Conservation (phyloP, 768 basidiomycete genomes). For the Pleurotus giganteus region DNA sequence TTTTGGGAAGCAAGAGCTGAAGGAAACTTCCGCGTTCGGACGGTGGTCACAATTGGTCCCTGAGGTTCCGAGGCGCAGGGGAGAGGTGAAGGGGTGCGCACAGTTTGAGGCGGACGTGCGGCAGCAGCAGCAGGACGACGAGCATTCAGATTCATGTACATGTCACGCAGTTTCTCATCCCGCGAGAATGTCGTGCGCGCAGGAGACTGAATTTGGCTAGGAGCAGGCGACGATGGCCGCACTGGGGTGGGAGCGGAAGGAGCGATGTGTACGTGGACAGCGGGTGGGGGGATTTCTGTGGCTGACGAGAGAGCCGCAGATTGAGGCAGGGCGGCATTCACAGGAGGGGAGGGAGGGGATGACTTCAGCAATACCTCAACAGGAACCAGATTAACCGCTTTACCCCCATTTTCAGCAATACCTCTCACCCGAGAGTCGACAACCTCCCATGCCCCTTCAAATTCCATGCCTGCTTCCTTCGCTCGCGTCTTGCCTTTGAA, state of each 20-base stretch:
- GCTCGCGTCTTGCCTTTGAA: constrained; percentile 38
- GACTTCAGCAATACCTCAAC: neutral
- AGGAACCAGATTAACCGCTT: neutral
- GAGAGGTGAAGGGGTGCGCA: constrained; percentile 11
- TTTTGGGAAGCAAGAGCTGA: neutral
- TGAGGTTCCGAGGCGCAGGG: neutral
- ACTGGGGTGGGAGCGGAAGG: neutral
- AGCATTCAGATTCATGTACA: constrained; percentile 6
- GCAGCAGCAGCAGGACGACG: neutral
- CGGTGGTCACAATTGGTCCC: neutral
- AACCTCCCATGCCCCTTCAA: constrained; percentile 45
- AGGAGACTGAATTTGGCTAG: neutral
- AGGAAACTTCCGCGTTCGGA: neutral
- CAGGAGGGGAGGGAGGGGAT: no score
- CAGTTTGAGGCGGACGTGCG: neutral
- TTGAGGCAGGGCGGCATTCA: no score
- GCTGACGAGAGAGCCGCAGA: no score
- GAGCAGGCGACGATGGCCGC: neutral
- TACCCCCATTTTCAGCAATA: neutral
- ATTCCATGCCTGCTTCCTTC: constrained; percentile 19
- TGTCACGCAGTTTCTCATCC: constrained; percentile 5
- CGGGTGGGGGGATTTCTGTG: neutral
- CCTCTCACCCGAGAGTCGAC: constrained; percentile 22
- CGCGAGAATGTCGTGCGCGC: neutral
- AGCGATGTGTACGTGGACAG: neutral